Base-by-base conservation (phyloP, 495 filamentous ascomycete genomes). In the Emericellopsis terricola region DNA sequence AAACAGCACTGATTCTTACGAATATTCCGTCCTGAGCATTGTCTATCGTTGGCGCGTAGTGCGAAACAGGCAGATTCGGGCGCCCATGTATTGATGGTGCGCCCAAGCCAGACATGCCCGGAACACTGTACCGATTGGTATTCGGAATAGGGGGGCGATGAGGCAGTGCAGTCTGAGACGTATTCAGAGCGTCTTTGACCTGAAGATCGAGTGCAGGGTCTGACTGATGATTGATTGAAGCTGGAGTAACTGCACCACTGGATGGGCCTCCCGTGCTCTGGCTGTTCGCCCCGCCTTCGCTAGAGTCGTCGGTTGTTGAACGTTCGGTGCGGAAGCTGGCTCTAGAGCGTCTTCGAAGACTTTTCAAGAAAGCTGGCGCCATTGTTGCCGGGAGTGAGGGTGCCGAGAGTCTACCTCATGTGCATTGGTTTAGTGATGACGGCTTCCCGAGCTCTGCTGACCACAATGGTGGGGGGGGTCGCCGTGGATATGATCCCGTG, bases 31-130 rank as follows among this genome's bases (percentile, higher is more conserved):
- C 15, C 92, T 60, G 16, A 6, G 23, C 23, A 26, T 81, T 89
- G 9, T 74, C 50, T 14, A 94, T 67, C 36, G 71, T 65, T 9
- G 84, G 85, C 16, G 81, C 78, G 53, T 79, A 85, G 31, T 76
- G 72, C 14, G 84, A 91, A 8, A 70, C 65, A 2, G 68, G 68
- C 34, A 65, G 53, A 33, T 62, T 59, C 31, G 70, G 59, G 21
- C 59, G 57, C 51, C 55, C 34, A 49, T 56, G 62, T 21, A 63
- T 59, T 45, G 68, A 49, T 15, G 78, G 73, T 2, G 70, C 59
- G 21, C 65, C 65, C 16, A 66, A 47, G 14, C 58, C 68, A 28
- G 61, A 47, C 58, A 65, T 62, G 37, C 68, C 68, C n/a, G 62
- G 60, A 24, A 67, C 54, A 41, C 60, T 64, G 28, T 53, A 46